Conservation (phyloP, 805 yeast species). For the Jamesozyma rosinii region DNA sequence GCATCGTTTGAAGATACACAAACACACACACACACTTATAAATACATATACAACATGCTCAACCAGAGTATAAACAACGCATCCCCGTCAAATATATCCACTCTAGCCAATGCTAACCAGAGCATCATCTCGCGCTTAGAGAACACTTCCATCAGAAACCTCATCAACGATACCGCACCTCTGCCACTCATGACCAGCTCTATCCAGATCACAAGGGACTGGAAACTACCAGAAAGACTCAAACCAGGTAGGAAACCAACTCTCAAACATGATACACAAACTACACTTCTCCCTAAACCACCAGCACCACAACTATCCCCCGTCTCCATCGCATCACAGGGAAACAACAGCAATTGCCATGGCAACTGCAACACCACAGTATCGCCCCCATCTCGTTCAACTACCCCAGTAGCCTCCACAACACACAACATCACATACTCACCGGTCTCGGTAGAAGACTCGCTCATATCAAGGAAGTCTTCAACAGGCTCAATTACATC, state of each 20-base stretch:
- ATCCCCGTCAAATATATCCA: not conserved
- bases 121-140: too few relatives aligned
- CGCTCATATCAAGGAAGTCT: too few relatives aligned
- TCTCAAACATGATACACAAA: not conserved
- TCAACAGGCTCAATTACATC: too few relatives aligned
- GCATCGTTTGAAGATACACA: too few relatives aligned
- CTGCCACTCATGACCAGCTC: not conserved
- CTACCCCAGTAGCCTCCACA: too few relatives aligned
- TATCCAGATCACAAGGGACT: slow-evolving; percentile 42
- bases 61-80: too few relatives aligned
- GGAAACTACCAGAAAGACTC: slow-evolving; percentile 76
- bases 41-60: too few relatives aligned
- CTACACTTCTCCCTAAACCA: not conserved
- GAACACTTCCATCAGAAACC: too few relatives aligned
- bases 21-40: too few relatives aligned
- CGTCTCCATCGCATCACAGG: not conserved
- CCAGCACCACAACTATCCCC: not conserved
- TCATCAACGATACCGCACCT: not conserved
- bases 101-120: not conserved
- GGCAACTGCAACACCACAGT: too few relatives aligned
- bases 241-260: slow-evolving; percentile 57
- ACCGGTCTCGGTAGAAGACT: not conserved
- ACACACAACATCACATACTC: not conserved
- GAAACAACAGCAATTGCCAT: not conserved
- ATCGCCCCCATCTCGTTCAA: too few relatives aligned